Evolutionary conservation across 1,139 yeast genomes (phyloP).

Genomic region (Saccharomyces hybrid): DNA sequence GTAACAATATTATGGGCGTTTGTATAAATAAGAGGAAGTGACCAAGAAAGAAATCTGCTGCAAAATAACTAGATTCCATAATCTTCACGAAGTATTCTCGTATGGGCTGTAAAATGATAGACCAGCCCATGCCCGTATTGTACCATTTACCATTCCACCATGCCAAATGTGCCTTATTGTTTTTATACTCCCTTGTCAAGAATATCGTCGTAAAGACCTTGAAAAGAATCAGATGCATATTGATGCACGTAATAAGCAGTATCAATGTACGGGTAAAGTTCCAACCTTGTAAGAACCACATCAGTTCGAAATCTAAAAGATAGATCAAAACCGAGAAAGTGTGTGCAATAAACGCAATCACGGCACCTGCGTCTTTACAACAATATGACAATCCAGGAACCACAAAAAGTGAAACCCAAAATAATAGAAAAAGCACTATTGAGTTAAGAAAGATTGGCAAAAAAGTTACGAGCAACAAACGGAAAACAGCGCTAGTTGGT

Average conservation of each 20-base stretch:
- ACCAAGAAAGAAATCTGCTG: slow-evolving; percentile 63
- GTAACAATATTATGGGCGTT: slow-evolving; percentile 57
- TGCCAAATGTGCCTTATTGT: slow-evolving; percentile 50
- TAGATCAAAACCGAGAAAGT: slow-evolving; percentile 45
- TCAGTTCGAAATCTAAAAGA: slow-evolving; percentile 48
- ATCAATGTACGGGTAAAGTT: slow-evolving; percentile 49
- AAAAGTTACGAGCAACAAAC: slow-evolving; percentile 45
- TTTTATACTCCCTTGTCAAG: slow-evolving; percentile 54
- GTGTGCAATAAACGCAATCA: slow-evolving; percentile 48
- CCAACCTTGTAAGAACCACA: slow-evolving; percentile 61
- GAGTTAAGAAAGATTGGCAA: slow-evolving; percentile 49
- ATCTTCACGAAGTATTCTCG: slow-evolving; percentile 64
- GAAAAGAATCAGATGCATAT: slow-evolving; percentile 48
- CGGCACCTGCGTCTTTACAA: slow-evolving; percentile 35
- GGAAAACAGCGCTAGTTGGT: slow-evolving; percentile 47
- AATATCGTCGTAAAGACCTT: slow-evolving; percentile 40
- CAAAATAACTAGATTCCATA: slow-evolving; percentile 60
- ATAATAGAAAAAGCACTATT: slow-evolving; percentile 37
- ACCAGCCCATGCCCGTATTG: slow-evolving; percentile 51
- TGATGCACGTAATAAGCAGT: slow-evolving; percentile 49
- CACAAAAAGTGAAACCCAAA: slow-evolving; percentile 41
- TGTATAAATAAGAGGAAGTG: slow-evolving; percentile 55
- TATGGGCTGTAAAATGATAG: slow-evolving; percentile 53
- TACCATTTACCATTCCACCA: slow-evolving; percentile 91
- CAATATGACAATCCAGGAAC: slow-evolving; percentile 41